Conservation (phyloP, 1,284 basidiomycete genomes). For the Cronartium quercuum region DNA sequence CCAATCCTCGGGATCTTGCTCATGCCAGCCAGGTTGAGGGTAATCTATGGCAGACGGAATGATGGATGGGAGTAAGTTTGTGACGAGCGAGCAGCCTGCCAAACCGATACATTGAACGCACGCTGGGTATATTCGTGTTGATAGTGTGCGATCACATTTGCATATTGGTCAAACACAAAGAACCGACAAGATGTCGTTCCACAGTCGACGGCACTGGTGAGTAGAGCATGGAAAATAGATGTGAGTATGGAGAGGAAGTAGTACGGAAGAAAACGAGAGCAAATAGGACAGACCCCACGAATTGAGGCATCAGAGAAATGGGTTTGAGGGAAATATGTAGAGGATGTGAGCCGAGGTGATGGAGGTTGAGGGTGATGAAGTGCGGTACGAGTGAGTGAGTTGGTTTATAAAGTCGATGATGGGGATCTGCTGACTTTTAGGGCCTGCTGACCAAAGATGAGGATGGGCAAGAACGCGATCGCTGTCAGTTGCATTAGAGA, state of each 20-base stretch:
- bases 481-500: too few species aligned
- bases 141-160: conserved; percentile 76
- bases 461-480: too few species aligned
- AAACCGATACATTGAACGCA: not conserved
- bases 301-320: not conserved
- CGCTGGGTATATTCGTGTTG: conserved; percentile 56
- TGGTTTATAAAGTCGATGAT: too few species aligned
- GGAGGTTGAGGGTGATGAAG: not conserved
- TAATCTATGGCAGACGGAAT: conserved; percentile 20
- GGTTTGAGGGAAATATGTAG: not conserved
- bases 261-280: not conserved
- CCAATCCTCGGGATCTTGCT: conserved; percentile 83
- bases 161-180: conserved; percentile 84
- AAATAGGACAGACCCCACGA: not conserved
- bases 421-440: too few species aligned
- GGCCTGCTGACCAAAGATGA: too few species aligned
- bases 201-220: conserved; percentile 67
- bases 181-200: conserved; percentile 74
- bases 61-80: not conserved
- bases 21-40: conserved; percentile 69
- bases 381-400: too few species aligned
- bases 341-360: not conserved
- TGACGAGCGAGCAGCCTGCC: not conserved
- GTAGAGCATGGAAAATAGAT: not conserved
- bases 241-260: not conserved